A percentile compares a stretch with the other conserved stretches of the same genome.
Evolutionary conservation across 306 rosid species (phyloP).

Genomic region (Quercus mongolica): DNA sequence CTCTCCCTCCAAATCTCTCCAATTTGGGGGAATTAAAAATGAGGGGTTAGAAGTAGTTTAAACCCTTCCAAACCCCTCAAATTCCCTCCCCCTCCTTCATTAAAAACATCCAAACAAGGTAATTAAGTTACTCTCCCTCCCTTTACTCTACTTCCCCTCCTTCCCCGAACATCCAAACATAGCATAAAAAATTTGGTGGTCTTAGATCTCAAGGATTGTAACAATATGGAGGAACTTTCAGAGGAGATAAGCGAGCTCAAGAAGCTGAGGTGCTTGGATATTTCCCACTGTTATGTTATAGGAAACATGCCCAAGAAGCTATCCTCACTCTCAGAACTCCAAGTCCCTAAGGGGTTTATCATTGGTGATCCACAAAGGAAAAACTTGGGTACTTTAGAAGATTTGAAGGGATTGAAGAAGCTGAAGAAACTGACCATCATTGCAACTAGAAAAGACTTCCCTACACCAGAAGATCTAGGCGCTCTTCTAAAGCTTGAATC

Average conservation of each 20-base stretch:
- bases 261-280: conserved; percentile 24
- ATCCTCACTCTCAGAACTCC: not conserved
- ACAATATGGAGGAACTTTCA: conserved; percentile 28
- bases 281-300: conserved; percentile 30
- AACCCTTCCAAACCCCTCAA: no score
- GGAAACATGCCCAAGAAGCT: conserved; percentile 17
- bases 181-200: not conserved
- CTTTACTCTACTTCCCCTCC: no score
- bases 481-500: not conserved
- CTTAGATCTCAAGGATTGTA: conserved; percentile 35
- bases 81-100: no score
- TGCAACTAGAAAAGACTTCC: not conserved
- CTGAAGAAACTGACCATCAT: conserved; percentile 16
- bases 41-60: no score
- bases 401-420: not conserved
- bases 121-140: no score
- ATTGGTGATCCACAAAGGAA: not conserved
- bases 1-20: no score
- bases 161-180: no score
- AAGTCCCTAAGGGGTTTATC: conserved; percentile 25
- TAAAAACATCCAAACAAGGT: no score
- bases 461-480: not conserved
- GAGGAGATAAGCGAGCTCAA: not conserved
- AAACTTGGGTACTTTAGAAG: not conserved
- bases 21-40: no score